These are phyloP conservation scores for Aspergillus spinulosporus DNA, from an alignment of 2,329 filamentous ascomycete genomes.

Conservation along the genomic window DNA sequence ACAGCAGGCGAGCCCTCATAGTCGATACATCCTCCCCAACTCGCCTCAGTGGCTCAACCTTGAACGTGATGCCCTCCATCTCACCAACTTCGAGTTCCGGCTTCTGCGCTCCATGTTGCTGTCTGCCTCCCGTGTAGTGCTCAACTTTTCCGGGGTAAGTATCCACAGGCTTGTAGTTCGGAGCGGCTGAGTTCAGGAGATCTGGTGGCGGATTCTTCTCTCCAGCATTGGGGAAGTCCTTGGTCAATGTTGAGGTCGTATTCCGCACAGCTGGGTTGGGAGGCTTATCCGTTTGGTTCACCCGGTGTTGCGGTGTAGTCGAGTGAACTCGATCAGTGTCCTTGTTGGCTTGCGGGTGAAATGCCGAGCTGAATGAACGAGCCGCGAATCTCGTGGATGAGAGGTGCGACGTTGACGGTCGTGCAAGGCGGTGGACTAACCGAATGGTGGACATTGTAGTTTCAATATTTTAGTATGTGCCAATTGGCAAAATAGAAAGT, in stretches of 20 bases:
- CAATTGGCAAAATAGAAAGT: not conserved
- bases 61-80: slow-evolving; percentile 81
- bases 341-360: slow-evolving; percentile 43
- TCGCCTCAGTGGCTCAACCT: slow-evolving; percentile 83
- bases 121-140: slow-evolving; percentile 65
- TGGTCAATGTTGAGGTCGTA: slow-evolving; percentile 63
- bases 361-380: slow-evolving; percentile 34
- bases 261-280: slow-evolving; percentile 65
- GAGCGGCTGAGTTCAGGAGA: slow-evolving; percentile 58
- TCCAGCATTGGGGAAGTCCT: slow-evolving; percentile 63
- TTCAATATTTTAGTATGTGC: not conserved
- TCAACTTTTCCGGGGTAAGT: slow-evolving; percentile 63
- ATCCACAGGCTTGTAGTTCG: slow-evolving; percentile 59
- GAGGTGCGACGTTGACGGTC: slow-evolving; percentile 35
- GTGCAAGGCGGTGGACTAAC: slow-evolving; percentile 47
- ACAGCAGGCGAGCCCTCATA: slow-evolving; percentile 82
- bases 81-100: slow-evolving; percentile 79
- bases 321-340: slow-evolving; percentile 53
- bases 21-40: slow-evolving; percentile 80
- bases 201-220: slow-evolving; percentile 60
- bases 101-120: slow-evolving; percentile 54
- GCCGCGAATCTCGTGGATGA: slow-evolving; percentile 29
- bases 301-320: slow-evolving; percentile 56
- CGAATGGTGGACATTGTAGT: slow-evolving; percentile 49
- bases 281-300: slow-evolving; percentile 58